These are phyloP conservation scores for Teratosphaeria gauchensis DNA, from an alignment of 2,329 filamentous ascomycete genomes.

Conservation along the genomic window DNA sequence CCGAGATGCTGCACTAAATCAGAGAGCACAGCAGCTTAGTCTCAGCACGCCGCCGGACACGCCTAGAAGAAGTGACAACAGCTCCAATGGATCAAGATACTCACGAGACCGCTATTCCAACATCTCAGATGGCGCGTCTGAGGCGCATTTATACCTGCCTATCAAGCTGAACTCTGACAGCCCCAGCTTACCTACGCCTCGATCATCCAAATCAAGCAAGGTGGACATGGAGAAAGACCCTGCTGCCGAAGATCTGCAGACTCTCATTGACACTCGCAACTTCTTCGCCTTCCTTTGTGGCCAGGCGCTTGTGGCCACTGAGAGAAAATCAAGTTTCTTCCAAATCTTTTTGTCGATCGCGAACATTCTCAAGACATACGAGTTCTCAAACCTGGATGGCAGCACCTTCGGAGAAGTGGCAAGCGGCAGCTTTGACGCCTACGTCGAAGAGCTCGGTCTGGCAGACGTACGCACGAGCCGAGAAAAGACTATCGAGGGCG, in stretches of 20 bases:
- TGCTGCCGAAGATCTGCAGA: conserved; percentile 43
- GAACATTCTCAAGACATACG: conserved; percentile 46
- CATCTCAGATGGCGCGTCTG: conserved; percentile 40
- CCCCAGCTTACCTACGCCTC: conserved; percentile 15
- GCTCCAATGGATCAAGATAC: conserved; percentile 19
- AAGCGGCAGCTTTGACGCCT: conserved; percentile 58
- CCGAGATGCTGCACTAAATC: conserved; percentile 25
- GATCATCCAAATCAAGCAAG: conserved; percentile 12
- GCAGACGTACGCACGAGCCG: conserved; percentile 72
- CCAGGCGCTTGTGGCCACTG: conserved; percentile 51
- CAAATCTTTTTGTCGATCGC: conserved; percentile 53
- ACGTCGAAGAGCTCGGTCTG: conserved; percentile 66
- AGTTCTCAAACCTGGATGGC: conserved; percentile 53
- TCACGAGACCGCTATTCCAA: conserved; percentile 38
- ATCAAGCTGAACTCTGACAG: conserved; percentile 47
- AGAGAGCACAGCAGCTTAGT: conserved; percentile 19
- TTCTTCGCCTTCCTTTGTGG: conserved; percentile 56
- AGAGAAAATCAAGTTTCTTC: conserved; percentile 46
- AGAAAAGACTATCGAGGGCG: conserved; percentile 80
- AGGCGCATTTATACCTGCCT: conserved; percentile 50
- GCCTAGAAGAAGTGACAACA: conserved; percentile 12
- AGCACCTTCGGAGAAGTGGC: conserved; percentile 56
- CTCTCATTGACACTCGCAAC: conserved; percentile 51
- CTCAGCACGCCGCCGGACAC: conserved; percentile 23
- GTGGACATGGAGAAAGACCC: conserved; percentile 14